Evolutionary conservation across 2,329 filamentous ascomycete genomes (phyloP).

Genomic region (Mycogone perniciosa): DNA sequence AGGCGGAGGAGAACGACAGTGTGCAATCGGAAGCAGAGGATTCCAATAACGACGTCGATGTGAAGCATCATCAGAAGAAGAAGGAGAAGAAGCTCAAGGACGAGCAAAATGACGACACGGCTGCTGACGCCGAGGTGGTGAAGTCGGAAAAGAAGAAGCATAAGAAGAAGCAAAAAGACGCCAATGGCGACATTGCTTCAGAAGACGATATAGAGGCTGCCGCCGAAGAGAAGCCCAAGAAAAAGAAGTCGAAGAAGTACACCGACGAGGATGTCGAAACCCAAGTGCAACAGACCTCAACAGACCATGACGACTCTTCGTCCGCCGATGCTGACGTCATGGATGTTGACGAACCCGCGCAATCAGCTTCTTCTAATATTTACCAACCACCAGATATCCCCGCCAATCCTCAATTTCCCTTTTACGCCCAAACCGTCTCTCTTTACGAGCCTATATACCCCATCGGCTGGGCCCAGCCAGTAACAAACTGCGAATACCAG

Average conservation of each 20-base stretch:
- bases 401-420: constrained; percentile 53
- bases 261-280: constrained; percentile 23
- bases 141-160: constrained; percentile 19
- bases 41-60: constrained; percentile 25
- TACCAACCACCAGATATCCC: constrained; percentile 35
- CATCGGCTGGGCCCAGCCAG: constrained; percentile 59
- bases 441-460: constrained; percentile 73
- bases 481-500: constrained; percentile 66
- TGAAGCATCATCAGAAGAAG: constrained; percentile 29
- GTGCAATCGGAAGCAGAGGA: constrained; percentile 18
- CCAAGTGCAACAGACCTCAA: constrained; percentile 15
- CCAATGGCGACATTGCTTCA: constrained; percentile 9
- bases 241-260: constrained; percentile 27
- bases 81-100: constrained; percentile 28
- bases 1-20: constrained; percentile 13
- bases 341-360: constrained; percentile 32
- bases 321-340: constrained; percentile 29
- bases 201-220: constrained; percentile 11
- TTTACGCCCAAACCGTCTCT: constrained; percentile 72
- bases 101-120: constrained; percentile 18
- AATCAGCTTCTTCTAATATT: constrained; percentile 26
- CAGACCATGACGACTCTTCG: constrained; percentile 5
- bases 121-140: constrained; percentile 16
- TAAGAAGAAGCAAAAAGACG: constrained; percentile 26
- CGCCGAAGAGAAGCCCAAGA: constrained; percentile 24